These are phyloP conservation scores for Nicotiana tabacum DNA, from an alignment of 257 asterid genomes.

Conservation along the genomic window DNA sequence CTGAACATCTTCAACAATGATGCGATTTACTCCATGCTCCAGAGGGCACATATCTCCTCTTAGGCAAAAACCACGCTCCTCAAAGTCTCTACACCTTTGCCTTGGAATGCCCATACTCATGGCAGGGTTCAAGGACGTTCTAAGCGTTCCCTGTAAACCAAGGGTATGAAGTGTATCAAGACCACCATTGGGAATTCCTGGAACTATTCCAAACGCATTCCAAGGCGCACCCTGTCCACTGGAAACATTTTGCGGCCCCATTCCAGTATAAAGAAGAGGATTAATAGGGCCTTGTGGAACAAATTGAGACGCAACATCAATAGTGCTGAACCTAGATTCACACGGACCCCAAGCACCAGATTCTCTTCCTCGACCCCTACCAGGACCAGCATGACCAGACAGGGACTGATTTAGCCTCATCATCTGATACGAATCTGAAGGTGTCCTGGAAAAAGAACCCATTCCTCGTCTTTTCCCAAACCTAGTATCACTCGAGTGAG, in stretches of 20 bases:
- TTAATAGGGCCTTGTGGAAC: constrained; percentile 61
- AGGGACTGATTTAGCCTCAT: constrained; percentile 49
- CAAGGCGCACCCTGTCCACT: constrained; percentile 54
- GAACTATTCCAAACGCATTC: constrained; percentile 78
- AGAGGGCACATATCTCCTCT: constrained; percentile 99
- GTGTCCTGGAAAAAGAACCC: constrained; percentile 53
- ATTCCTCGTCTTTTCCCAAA: constrained; percentile 59
- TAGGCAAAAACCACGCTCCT: constrained; percentile 98
- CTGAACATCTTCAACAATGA: constrained; percentile 98
- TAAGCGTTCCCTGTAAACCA: constrained; percentile 62
- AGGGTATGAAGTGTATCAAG: constrained; percentile 72
- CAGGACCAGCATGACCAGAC: constrained; percentile 48
- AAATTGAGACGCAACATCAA: constrained; percentile 65
- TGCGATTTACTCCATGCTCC: constrained; percentile 98
- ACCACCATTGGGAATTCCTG: constrained; percentile 75
- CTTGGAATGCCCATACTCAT: constrained; percentile 62
- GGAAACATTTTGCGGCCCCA: constrained; percentile 61
- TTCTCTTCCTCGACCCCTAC: constrained; percentile 78
- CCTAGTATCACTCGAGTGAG: constrained; percentile 56
- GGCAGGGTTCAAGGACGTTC: constrained; percentile 61
- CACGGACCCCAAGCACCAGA: constrained; percentile 57
- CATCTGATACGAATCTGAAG: constrained; percentile 55
- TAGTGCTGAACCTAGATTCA: constrained; percentile 68
- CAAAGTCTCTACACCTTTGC: constrained; percentile 93
- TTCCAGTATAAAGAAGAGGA: constrained; percentile 63